Evolutionary conservation across 768 basidiomycete species (phyloP).

Genomic region (Mycena indigotica): DNA sequence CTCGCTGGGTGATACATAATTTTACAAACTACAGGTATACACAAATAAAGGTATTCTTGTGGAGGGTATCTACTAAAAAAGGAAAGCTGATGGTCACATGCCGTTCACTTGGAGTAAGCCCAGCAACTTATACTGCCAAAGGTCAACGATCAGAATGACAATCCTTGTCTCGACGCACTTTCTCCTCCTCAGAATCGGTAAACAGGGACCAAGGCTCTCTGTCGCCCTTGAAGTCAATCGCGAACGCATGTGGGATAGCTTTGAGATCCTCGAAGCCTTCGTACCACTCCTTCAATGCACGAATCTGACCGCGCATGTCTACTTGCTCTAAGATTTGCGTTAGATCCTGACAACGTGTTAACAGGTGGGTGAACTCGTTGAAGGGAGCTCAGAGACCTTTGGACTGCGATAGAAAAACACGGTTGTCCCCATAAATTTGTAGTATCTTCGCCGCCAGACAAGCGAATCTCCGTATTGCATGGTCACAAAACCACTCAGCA

Average conservation of each 20-base stretch:
- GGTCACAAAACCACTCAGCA: constrained; percentile 61
- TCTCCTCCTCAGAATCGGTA: constrained; percentile 64
- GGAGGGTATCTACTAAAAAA: too few species aligned
- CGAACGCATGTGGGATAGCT: constrained; percentile 68
- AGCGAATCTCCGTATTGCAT: constrained; percentile 56
- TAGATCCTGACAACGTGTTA: constrained; percentile 36
- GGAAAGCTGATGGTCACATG: too few species aligned
- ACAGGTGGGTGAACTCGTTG: background rate
- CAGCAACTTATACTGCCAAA: constrained; percentile 45
- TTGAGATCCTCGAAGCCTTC: constrained; percentile 70
- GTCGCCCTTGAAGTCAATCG: constrained; percentile 57
- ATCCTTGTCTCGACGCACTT: constrained; percentile 40
- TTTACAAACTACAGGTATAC: constrained; percentile 1
- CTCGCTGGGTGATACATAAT: too few species aligned
- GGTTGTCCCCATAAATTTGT: constrained; percentile 51
- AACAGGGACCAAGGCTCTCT: constrained; percentile 58
- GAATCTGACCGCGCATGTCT: constrained; percentile 49
- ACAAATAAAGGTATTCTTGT: background rate
- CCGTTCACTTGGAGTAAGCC: constrained; percentile 42
- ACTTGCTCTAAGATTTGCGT: constrained; percentile 43
- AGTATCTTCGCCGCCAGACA: constrained; percentile 68
- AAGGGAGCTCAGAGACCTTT: constrained; percentile 45
- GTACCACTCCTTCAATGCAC: constrained; percentile 59
- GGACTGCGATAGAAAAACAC: constrained; percentile 54
- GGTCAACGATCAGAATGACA: constrained; percentile 3